Conservation (phyloP, 768 basidiomycete species). For the Antrodiella citrinella region DNA sequence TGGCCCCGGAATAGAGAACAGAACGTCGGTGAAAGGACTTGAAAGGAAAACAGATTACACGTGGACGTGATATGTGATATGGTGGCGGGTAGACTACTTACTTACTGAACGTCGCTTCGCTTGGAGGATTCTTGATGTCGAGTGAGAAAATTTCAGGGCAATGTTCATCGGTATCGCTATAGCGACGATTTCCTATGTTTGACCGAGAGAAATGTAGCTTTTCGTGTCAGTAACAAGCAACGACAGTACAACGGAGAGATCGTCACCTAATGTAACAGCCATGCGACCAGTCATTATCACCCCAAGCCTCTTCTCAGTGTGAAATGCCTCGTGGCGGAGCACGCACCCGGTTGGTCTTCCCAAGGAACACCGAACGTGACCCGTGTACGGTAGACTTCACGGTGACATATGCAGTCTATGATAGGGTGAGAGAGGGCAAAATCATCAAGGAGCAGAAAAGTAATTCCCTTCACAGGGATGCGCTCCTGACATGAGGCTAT, state of each 20-base stretch:
- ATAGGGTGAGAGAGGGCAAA: neutral
- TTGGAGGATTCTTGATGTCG: too few relatives aligned
- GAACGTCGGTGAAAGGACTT: neutral
- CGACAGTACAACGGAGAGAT: too few relatives aligned
- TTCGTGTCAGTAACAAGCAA: too few relatives aligned
- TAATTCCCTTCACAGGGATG: neutral
- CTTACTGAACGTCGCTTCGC: neutral
- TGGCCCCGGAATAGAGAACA: neutral
- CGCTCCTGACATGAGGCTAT: neutral
- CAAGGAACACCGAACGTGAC: neutral
- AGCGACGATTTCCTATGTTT: too few relatives aligned
- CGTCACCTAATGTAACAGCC: too few relatives aligned
- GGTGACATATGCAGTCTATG: neutral
- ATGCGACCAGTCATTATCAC: too few relatives aligned
- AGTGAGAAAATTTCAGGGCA: too few relatives aligned
- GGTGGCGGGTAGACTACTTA: neutral
- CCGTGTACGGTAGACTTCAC: neutral
- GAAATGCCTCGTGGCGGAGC: too few relatives aligned
- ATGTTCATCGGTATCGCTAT: too few relatives aligned
- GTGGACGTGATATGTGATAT: neutral
- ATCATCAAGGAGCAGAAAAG: neutral
- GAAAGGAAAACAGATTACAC: neutral
- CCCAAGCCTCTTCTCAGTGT: too few relatives aligned
- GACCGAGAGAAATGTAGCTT: too few relatives aligned
- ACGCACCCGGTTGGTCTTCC: neutral